These are phyloP conservation scores for Ascocoryne sarcoides DNA, from an alignment of 2,329 filamentous ascomycete species.

Conservation along the genomic window DNA sequence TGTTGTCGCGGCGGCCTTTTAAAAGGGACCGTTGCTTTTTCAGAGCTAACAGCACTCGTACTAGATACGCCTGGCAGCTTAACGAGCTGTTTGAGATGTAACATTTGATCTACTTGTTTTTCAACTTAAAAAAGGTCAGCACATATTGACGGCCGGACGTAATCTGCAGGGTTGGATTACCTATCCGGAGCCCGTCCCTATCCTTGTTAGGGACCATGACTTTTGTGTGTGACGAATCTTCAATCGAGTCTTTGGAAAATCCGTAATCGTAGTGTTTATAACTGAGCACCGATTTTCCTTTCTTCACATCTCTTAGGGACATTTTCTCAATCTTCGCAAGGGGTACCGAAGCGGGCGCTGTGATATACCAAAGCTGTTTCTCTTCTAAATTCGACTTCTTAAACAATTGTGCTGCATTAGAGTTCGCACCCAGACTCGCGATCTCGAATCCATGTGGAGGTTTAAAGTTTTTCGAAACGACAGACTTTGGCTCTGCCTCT, in stretches of 20 bases:
- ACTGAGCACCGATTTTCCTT: conserved; percentile 46
- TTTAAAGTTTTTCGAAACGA: conserved; percentile 11
- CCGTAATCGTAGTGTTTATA: conserved; percentile 57
- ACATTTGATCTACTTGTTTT: conserved; percentile 43
- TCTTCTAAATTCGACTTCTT: conserved; percentile 50
- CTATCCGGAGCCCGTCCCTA: conserved; percentile 43
- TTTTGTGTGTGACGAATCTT: conserved; percentile 44
- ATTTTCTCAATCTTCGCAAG: conserved; percentile 58
- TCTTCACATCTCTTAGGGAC: conserved; percentile 48
- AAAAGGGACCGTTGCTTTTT: conserved; percentile 35
- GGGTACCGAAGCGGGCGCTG: conserved; percentile 60
- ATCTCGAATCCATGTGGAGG: conserved; percentile 23
- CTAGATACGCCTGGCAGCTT: conserved; percentile 38
- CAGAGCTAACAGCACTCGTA: conserved; percentile 20
- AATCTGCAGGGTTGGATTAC: conserved; percentile 34
- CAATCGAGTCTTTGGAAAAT: conserved; percentile 43
- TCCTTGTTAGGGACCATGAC: conserved; percentile 51
- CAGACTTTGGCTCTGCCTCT: not conserved
- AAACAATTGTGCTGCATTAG: conserved; percentile 39
- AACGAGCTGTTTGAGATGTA: conserved; percentile 58
- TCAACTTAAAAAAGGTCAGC: conserved; percentile 12
- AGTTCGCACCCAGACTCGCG: conserved; percentile 9
- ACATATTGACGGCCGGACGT: not conserved
- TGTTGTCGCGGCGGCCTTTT: conserved; percentile 51
- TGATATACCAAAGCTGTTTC: conserved; percentile 77